Percentiles rank a stretch among this genome's conserved stretches.
Evolutionary conservation across 768 basidiomycete species (phyloP).

Genomic region (Hericium erinaceus): DNA sequence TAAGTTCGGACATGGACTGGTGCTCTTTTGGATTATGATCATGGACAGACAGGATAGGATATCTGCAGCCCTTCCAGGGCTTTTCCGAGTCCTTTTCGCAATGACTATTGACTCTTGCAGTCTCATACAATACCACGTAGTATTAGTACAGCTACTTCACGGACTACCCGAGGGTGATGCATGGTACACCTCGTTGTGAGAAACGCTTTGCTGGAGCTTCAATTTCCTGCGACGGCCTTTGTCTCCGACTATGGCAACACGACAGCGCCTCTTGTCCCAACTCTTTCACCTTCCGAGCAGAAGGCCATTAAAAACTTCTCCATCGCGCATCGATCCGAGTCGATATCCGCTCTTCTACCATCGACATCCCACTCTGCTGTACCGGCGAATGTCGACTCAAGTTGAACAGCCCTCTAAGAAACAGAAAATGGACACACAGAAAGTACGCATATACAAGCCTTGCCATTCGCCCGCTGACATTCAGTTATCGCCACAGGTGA

Average conservation of each 20-base stretch:
- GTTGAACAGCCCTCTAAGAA: conserved; percentile 26
- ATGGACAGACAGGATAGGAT: too few relatives aligned
- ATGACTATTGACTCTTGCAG: not conserved
- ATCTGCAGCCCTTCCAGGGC: too few relatives aligned
- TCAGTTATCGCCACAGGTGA: conserved; percentile 38
- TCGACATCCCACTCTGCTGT: too few relatives aligned
- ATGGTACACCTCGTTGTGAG: too few relatives aligned
- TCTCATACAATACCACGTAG: not conserved
- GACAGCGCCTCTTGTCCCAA: too few relatives aligned
- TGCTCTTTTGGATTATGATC: not conserved
- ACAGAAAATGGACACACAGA: conserved; percentile 36
- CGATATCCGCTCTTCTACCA: too few relatives aligned
- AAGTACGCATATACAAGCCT: conserved; percentile 10
- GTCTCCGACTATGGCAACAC: too few relatives aligned
- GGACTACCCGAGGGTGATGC: not conserved
- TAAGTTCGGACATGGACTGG: conserved; percentile 5
- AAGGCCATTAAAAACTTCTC: too few relatives aligned
- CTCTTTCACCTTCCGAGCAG: too few relatives aligned
- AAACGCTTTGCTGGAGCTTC: too few relatives aligned
- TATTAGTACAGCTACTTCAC: not conserved
- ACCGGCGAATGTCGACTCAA: conserved; percentile 15
- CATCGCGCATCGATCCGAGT: too few relatives aligned
- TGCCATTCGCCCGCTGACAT: not conserved
- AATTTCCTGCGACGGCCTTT: too few relatives aligned
- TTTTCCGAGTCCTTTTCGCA: not conserved